These are phyloP conservation scores for Luvunga scandens DNA, from an alignment of 345 rosid genomes.

Conservation along the genomic window DNA sequence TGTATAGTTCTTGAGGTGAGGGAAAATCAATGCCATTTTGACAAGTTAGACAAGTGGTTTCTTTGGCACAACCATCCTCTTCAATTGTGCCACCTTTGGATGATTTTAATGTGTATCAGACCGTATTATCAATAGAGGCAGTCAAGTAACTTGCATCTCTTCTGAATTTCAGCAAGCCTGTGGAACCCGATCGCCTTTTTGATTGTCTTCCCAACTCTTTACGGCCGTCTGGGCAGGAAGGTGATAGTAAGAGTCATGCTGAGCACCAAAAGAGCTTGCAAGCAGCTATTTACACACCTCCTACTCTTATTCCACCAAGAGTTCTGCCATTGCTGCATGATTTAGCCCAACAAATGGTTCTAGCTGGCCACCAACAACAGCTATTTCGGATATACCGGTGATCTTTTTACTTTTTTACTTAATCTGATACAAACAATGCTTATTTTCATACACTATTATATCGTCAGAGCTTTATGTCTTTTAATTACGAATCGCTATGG, in stretches of 20 bases:
- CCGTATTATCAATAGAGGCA: not conserved
- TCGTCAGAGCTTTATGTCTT: not conserved
- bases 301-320: slow-evolving; percentile 80
- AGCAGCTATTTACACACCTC: slow-evolving; percentile 63
- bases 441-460: not conserved
- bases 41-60: not conserved
- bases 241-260: slow-evolving; percentile 39
- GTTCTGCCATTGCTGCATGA: slow-evolving; percentile 82
- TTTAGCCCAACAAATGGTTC: slow-evolving; percentile 79
- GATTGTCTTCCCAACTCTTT: slow-evolving; percentile 81
- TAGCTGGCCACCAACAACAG: slow-evolving; percentile 93
- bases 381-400: slow-evolving; percentile 75
- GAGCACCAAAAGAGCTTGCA: slow-evolving; percentile 59
- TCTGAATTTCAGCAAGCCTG: slow-evolving; percentile 71
- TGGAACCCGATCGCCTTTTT: slow-evolving; percentile 85
- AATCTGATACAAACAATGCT: not conserved
- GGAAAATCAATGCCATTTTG: not conserved
- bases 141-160: slow-evolving; percentile 5
- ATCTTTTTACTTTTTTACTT: not conserved
- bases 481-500: not conserved
- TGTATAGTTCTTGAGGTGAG: not conserved
- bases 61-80: not conserved
- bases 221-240: slow-evolving; percentile 41
- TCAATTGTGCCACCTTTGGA: not conserved
- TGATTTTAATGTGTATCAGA: not conserved